A percentile compares a stretch with the other conserved stretches of the same genome.
phyloP scores from a whole-genome alignment of 495 filamentous ascomycete genomes.

The Choiromyces venosus region DNA sequence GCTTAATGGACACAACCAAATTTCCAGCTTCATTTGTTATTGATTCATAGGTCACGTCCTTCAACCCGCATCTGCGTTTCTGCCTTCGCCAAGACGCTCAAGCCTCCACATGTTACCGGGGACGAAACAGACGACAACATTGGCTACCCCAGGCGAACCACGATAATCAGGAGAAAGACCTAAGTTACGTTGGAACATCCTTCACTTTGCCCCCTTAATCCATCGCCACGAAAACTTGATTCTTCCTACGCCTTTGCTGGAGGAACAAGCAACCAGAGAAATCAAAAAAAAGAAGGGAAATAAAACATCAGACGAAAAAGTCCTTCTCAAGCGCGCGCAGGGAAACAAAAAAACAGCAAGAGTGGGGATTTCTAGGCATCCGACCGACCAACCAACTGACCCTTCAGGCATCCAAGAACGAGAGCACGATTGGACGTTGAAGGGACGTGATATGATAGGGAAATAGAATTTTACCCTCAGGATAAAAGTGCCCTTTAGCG shows the following conservation, averaged over 20 bases:
- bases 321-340: background rate
- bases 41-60: background rate
- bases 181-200: background rate
- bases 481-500: background rate
- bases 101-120: background rate
- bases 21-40: background rate
- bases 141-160: background rate
- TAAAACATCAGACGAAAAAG: constrained; percentile 1
- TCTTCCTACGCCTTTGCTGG: background rate
- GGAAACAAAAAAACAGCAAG: background rate
- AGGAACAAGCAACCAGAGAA: background rate
- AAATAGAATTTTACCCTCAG: background rate
- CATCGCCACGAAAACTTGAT: background rate
- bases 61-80: background rate
- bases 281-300: background rate
- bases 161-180: background rate
- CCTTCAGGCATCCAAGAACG: background rate
- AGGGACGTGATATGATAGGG: background rate
- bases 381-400: background rate
- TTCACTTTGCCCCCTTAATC: background rate
- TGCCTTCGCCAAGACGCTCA: constrained; percentile 1
- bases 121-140: background rate
- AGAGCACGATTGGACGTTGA: background rate
- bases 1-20: background rate
- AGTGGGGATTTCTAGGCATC: background rate